Evolutionary conservation across 2,329 filamentous ascomycete species (phyloP), one percentile per base, ranked within the genome.

Genomic region (Aspergillus hortae): DNA sequence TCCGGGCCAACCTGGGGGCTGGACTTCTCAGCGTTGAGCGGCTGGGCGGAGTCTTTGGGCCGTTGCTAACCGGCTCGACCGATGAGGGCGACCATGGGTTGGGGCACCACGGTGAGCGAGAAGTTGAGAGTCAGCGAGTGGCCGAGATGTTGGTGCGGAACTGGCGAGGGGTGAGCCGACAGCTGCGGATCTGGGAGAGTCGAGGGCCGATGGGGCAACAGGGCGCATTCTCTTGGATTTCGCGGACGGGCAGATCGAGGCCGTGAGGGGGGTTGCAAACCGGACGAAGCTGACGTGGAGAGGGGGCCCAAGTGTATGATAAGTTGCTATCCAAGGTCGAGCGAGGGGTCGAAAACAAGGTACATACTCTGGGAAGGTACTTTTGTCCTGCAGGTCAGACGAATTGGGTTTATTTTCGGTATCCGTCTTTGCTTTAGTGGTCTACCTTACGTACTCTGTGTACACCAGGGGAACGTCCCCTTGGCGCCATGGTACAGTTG

Each of bases 121-220:
- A 68, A 51, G 54, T 65, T 12, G 61, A 67, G 15, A 58, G 62
- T 17, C 59, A 63, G 25, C 59, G 63, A 25, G 65, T 73, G 25
- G 62, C 63, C 45, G 56, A 48, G 23, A 63, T 73, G 60, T 48
- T 75, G 53, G 57, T 74, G 42, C 61, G 59, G 21, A 55, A 67
- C 48, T 75, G 72, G 72, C 63, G 61, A 10, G 58, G 54, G 2
- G 59, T 75, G 15, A 69, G 65, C 48, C 60, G 62, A 17, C 67
- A 71, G 44, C 50, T 74, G 38, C 57, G 58, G 47, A 36, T 52
- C n/a, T 70, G 66, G 67, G 60, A 63, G 45, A 47, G 56, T 48
- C 51, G 53, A 44, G 51, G 51, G 0, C 44, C 52, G 6, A 46
- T 30, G 23, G 23, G 33, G 4, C 38, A 15, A 21, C 25, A 14